A percentile compares a stretch with the other conserved stretches of the same genome.
Conservation (phyloP, 2,329 filamentous ascomycete species). For the Aspergillus pseudoviridinutans region DNA sequence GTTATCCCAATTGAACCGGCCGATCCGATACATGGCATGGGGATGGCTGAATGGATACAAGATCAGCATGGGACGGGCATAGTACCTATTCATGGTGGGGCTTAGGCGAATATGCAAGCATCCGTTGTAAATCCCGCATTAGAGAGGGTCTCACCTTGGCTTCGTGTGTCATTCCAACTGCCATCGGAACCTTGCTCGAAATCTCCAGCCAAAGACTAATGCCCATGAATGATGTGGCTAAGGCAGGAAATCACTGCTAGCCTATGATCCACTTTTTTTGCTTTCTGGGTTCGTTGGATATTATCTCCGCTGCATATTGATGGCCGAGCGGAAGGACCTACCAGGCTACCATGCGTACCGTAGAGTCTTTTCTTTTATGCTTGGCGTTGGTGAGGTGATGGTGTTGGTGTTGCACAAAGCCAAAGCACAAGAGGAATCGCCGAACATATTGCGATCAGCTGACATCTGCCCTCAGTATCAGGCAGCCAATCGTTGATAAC, state of each 20-base stretch:
- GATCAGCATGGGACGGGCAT: neutral
- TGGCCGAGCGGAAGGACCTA: neutral
- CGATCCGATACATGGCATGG: neutral
- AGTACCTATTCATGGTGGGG: neutral
- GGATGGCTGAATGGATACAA: neutral
- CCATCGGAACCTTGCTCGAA: neutral
- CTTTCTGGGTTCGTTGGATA: neutral
- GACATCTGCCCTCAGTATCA: neutral
- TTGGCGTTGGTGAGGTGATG: neutral
- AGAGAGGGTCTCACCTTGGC: slow-evolving; percentile 14
- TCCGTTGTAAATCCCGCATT: slow-evolving; percentile 28
- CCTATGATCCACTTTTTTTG: neutral
- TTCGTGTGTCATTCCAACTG: slow-evolving; percentile 9
- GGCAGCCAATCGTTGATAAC: neutral
- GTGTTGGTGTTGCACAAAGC: slow-evolving; percentile 1
- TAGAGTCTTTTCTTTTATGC: neutral
- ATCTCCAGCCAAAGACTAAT: neutral
- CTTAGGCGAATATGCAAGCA: slow-evolving; percentile 21
- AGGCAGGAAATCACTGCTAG: neutral
- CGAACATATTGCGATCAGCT: slow-evolving; percentile 2
- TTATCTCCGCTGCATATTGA: neutral
- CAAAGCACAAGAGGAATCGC: neutral
- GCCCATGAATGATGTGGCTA: slow-evolving; percentile 2
- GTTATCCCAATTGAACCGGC: neutral
- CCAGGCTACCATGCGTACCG: neutral